Evolutionary conservation across 202 grass and related monocot species (phyloP).

Genomic region (Dendrocalamus latiflorus): DNA sequence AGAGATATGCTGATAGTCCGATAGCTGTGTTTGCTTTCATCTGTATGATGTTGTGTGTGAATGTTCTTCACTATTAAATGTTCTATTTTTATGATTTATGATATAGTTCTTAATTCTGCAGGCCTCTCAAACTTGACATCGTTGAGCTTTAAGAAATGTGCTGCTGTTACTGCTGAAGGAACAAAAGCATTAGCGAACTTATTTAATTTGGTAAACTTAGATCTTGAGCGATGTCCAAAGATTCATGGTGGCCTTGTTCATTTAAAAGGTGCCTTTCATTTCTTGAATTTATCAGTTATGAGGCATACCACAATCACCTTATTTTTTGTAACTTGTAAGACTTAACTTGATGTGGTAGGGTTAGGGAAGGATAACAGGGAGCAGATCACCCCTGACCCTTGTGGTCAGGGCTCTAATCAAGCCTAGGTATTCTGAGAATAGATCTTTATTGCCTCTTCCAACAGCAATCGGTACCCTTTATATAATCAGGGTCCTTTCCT

Average conservation of each 20-base stretch:
- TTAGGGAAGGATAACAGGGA: no score
- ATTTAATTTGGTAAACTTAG: conserved; percentile 82
- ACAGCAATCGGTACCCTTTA: no score
- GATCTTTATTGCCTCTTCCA: no score
- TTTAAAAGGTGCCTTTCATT: conserved; percentile 77
- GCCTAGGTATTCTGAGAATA: no score
- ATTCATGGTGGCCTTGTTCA: conserved; percentile 84
- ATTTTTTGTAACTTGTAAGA: neutral
- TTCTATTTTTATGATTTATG: neutral
- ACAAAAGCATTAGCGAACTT: conserved; percentile 72
- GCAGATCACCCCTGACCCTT: no score
- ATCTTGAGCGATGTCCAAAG: conserved; percentile 74
- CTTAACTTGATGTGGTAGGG: no score
- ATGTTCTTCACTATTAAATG: neutral
- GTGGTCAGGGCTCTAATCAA: no score
- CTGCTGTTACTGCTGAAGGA: conserved; percentile 75
- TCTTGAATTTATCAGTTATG: conserved; percentile 1
- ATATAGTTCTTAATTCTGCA: conserved; percentile 34
- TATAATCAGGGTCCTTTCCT: no score
- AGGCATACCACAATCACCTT: neutral
- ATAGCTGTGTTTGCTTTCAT: conserved; percentile 20
- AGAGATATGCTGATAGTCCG: conserved; percentile 3
- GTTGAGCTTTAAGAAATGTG: conserved; percentile 80
- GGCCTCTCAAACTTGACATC: conserved; percentile 82
- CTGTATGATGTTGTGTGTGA: neutral